Conservation (phyloP, 306 rosid genomes). For the Dryas alaskensis region DNA sequence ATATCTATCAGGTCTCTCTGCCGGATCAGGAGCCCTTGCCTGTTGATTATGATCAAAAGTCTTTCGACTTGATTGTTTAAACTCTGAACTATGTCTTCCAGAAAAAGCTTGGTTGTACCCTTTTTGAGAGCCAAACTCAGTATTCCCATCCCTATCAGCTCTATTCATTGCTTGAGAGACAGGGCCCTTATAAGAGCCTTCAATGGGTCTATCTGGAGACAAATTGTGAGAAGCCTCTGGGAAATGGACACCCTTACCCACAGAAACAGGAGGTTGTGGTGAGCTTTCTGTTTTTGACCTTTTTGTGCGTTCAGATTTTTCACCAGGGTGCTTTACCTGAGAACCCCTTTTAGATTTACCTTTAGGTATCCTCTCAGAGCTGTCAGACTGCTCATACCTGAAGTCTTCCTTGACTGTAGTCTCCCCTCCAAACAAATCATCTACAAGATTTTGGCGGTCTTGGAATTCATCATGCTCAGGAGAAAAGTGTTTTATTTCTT, state of each 20-base stretch:
- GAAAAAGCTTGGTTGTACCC: conserved; percentile 49
- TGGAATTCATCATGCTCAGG: conserved; percentile 51
- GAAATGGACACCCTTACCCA: conserved; percentile 46
- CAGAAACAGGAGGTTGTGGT: conserved; percentile 41
- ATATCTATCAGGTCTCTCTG: conserved; percentile 51
- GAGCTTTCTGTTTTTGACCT: conserved; percentile 51
- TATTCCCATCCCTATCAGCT: conserved; percentile 57
- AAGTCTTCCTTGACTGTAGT: conserved; percentile 44
- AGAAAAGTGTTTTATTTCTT: conserved; percentile 44
- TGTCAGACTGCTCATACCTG: conserved; percentile 65
- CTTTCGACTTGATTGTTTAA: conserved; percentile 55
- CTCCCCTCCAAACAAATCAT: conserved; percentile 66
- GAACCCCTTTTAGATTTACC: conserved; percentile 62
- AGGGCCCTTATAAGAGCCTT: conserved; percentile 50
- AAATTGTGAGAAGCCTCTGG: conserved; percentile 43
- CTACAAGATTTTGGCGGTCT: conserved; percentile 57
- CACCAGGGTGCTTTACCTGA: conserved; percentile 50
- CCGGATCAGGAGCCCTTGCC: conserved; percentile 48
- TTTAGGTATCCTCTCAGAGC: conserved; percentile 57
- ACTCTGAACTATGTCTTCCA: conserved; percentile 58
- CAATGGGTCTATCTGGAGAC: conserved; percentile 53
- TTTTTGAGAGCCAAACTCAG: conserved; percentile 51
- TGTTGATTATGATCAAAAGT: conserved; percentile 48
- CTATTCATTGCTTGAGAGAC: conserved; percentile 40
- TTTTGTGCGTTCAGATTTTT: conserved; percentile 52